Evolutionary conservation across 2,329 filamentous ascomycete species (phyloP).

Genomic region (Harringtonia lauricola): DNA sequence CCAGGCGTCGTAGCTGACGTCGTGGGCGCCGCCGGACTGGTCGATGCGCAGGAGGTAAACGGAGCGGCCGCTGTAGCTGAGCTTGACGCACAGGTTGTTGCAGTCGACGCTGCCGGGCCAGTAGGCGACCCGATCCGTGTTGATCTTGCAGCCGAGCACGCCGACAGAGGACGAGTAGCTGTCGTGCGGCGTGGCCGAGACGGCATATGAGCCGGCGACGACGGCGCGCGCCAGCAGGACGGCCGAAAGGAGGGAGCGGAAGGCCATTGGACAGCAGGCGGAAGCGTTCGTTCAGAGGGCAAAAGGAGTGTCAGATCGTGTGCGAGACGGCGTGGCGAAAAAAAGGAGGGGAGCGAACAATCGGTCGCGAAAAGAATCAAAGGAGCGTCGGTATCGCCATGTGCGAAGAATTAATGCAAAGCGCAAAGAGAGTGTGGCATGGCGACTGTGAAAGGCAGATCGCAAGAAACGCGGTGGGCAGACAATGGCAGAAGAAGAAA

Average conservation of each 20-base stretch:
- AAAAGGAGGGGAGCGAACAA: background rate
- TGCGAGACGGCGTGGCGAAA: background rate
- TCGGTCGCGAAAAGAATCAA: background rate
- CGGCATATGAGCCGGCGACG: constrained; percentile 8
- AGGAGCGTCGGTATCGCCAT: no score
- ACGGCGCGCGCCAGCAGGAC: background rate
- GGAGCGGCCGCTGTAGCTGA: constrained; percentile 33
- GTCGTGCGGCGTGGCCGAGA: constrained; percentile 41
- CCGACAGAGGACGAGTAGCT: constrained; percentile 43
- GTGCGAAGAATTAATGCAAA: no score
- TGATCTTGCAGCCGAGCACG: constrained; percentile 46
- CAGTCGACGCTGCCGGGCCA: constrained; percentile 41
- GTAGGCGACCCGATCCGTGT: constrained; percentile 49
- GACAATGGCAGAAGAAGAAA: no score
- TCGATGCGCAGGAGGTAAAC: constrained; percentile 48
- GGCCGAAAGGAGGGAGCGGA: background rate
- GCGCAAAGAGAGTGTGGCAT: no score
- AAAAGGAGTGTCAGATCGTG: no score
- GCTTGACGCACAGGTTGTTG: constrained; percentile 43
- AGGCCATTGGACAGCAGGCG: no score
- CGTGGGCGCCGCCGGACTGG: constrained; percentile 41
- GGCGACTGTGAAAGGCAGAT: no score
- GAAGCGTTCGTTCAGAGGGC: no score
- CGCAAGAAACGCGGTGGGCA: no score
- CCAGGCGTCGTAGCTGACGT: constrained; percentile 50